Base-by-base conservation (phyloP, 2,329 filamentous ascomycete species). In the Penicillium sp. region DNA sequence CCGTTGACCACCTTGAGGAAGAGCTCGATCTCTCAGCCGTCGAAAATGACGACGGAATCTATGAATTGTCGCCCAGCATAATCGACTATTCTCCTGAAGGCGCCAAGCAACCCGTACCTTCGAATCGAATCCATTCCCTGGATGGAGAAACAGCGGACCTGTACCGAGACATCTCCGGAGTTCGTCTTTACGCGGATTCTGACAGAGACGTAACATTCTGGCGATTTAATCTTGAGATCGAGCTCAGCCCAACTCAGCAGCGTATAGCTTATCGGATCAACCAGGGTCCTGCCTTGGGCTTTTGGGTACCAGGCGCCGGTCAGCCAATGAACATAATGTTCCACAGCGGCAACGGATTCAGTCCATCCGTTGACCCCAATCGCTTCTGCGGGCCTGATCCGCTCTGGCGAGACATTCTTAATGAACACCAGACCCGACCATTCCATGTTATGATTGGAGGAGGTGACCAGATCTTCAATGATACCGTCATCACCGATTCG, bases 271-370 rank as follows among this genome's bases (percentile, higher is more conserved):
- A 98, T 66, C 86, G 90, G 38, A 94, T 98, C 71, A 98, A 98
- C 59, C 78, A 84, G 32, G 91, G 93, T 0, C 90, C 91, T 4
- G 81, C 87, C 2, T 82, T 87, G 36, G 87, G 85, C 1, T 98
- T 98, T 64, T 98, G 93, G 91, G 88, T 98, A 1, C 93, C 94
- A 4, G 85, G 84, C 20, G 79, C 76, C 34, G 84, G 81, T 11
- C 78, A 94, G 62, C 80, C 86, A 2, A 98, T 98, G 93, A 96
- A 97, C 69, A 87, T 96, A 62, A 95, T 97, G 89, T 98, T 96
- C 70, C 80, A 97, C 70, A 95, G 86, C 62, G 95, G 93, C 72
- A 98, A 98, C 63, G 93, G 94, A 2, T 98, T 98, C 72, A 91
- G 87, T 54, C 65, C 84, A 36, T 84, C 79, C 41, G 86, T 86